Percentiles rank a stretch among this genome's conserved stretches.
Evolutionary conservation across 2,329 filamentous ascomycete genomes (phyloP).

Genomic region (Aspergillus sp.): DNA sequence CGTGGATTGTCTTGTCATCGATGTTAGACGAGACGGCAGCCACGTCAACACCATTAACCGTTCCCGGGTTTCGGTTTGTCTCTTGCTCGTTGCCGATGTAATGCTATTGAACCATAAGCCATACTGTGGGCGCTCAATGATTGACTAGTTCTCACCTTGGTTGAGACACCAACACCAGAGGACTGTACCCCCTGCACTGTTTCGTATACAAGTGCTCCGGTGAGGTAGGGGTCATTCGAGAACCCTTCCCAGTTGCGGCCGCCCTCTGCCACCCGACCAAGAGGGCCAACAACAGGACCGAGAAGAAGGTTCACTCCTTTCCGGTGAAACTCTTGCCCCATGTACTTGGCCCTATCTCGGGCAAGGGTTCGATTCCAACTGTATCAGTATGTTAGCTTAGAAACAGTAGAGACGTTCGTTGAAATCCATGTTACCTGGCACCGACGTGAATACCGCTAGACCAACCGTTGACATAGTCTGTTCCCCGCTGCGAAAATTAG

Average conservation of each 20-base stretch:
- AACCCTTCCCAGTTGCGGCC: constrained; percentile 70
- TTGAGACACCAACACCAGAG: constrained; percentile 78
- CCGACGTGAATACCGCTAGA: constrained; percentile 26
- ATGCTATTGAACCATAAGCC: constrained; percentile 46
- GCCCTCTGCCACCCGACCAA: constrained; percentile 67
- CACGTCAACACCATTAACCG: constrained; percentile 62
- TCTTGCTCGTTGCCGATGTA: constrained; percentile 74
- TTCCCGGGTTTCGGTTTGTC: constrained; percentile 64
- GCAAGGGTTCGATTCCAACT: constrained; percentile 71
- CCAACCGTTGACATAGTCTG: constrained; percentile 31
- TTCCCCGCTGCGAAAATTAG: constrained; percentile 28
- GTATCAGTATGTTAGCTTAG: neutral
- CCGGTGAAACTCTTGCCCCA: constrained; percentile 72
- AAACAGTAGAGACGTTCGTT: neutral
- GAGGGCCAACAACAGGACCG: constrained; percentile 73
- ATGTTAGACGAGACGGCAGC: constrained; percentile 61
- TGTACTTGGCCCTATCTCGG: constrained; percentile 66
- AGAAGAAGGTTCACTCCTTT: constrained; percentile 76
- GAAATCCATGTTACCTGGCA: constrained; percentile 23
- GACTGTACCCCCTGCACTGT: constrained; percentile 79
- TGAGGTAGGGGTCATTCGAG: constrained; percentile 73
- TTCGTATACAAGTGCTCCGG: constrained; percentile 70
- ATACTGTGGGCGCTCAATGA: neutral
- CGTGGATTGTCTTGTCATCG: constrained; percentile 65
- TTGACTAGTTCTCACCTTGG: constrained; percentile 50